These are phyloP conservation scores for barrel medic (Medicago truncatula) DNA, from an alignment of 306 rosid genomes.

Conservation along the genomic window DNA sequence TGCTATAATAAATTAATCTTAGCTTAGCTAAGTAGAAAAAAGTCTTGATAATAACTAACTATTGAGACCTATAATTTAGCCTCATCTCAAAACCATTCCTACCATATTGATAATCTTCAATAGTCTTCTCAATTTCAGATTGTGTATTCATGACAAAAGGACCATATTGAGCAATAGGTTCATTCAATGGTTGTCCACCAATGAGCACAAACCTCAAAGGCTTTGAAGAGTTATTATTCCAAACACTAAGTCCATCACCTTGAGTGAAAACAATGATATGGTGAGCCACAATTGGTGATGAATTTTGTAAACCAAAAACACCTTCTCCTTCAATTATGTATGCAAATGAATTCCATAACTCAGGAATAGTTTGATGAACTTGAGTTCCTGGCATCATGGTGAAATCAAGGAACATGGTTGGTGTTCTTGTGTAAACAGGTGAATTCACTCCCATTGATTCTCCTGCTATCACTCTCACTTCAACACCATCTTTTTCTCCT, in stretches of 20 bases:
- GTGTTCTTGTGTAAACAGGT: slow-evolving; percentile 83
- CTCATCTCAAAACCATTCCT: slow-evolving; percentile 89
- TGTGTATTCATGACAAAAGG: slow-evolving; percentile 97
- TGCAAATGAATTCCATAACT: slow-evolving; percentile 78
- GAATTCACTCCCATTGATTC: slow-evolving; percentile 83
- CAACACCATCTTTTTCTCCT: slow-evolving; percentile 76
- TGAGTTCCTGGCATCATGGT: slow-evolving; percentile 61
- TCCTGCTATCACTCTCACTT: slow-evolving; percentile 86
- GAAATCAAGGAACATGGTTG: slow-evolving; percentile 86
- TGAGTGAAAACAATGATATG: slow-evolving; percentile 69
- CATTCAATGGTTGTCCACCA: slow-evolving; percentile 86
- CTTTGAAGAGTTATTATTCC: slow-evolving; percentile 83
- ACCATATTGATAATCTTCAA: slow-evolving; percentile 71
- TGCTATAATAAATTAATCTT: background rate
- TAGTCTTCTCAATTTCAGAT: slow-evolving; percentile 77
- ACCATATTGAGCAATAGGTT: slow-evolving; percentile 85
- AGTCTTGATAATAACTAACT: slow-evolving; percentile 11
- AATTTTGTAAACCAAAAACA: slow-evolving; percentile 59
- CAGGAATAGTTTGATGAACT: slow-evolving; percentile 74
- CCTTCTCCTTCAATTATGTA: slow-evolving; percentile 91
- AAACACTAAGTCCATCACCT: slow-evolving; percentile 80
- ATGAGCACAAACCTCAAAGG: slow-evolving; percentile 66
- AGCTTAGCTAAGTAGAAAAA: background rate
- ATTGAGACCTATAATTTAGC: slow-evolving; percentile 76
- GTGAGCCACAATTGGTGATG: slow-evolving; percentile 56